Base-by-base conservation (phyloP, 345 rosid species). In the Citrus mangshanensis region DNA sequence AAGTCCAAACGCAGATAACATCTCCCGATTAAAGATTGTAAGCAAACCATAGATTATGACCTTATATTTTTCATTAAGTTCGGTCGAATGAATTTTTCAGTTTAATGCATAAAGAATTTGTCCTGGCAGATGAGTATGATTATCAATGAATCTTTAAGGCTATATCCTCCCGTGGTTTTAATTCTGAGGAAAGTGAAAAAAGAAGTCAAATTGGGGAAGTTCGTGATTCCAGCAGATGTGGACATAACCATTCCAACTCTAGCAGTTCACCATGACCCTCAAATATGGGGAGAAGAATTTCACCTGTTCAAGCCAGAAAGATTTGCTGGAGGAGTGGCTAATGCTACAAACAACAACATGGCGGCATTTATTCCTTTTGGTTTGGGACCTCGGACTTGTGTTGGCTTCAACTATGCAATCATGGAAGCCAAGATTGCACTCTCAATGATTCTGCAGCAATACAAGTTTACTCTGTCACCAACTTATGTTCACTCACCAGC, bases 251-350 rank as follows among this genome's bases (percentile, higher is more conserved):
- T 37, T 37, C 38, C 38, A 37, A 37, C 38, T 37, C 38, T 37
- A 37, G 38, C 38, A 37, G 38, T 37, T 37, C 38, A 0, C 1
- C 83, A 84, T 34, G 75, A 84, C 66, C 81, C 85, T 62, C 37
- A 78, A 22, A 42, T 84, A 28, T 86, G 90, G 93, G 90, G 90
- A 37, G 83, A 82, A 2, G 90, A 83, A 70, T 84, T 42, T 18
- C 77, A 84, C 49, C 79, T 74, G 24, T 90, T 85, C 84, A 82
- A 80, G 70, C 91, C 91, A 19, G 85, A 88, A 73, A 82, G 93
- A 73, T 89, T 86, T 58, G 78, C 85, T 0, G 78, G 83, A 72
- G 91, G 90, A 14, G 70, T 85, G 3, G 86, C 86, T 51, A 85
- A 82, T 54, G 91, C 93, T 49, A 86, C 87, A 67, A 80, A 75